These are phyloP conservation scores for Debaryomyces tyrocola DNA, from an alignment of 805 yeast genomes.

Conservation along the genomic window DNA sequence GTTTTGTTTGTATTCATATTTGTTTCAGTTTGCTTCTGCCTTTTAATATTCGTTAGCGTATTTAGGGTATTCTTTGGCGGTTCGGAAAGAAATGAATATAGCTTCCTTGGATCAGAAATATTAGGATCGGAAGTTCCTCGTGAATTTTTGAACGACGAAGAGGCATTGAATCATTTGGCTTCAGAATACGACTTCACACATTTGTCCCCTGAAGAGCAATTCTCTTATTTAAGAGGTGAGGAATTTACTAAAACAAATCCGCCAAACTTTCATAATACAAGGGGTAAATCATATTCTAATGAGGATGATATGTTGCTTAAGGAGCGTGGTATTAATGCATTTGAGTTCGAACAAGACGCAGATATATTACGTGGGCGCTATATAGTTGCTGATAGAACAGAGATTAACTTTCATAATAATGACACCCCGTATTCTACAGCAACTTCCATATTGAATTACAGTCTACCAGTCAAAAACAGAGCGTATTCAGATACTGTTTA, in stretches of 20 bases:
- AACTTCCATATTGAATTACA: conserved; percentile 38
- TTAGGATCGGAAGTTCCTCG: conserved; percentile 26
- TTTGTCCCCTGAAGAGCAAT: conserved; percentile 43
- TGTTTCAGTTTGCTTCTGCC: conserved; percentile 1
- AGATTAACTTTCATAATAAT: conserved; percentile 34
- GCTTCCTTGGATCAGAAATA: conserved; percentile 13
- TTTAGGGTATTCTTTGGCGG: conserved; percentile 7
- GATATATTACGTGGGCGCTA: conserved; percentile 31
- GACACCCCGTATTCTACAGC: conserved; percentile 40
- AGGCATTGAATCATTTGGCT: conserved; percentile 31
- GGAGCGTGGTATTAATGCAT: conserved; percentile 41
- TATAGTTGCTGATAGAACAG: conserved; percentile 41
- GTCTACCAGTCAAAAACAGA: conserved; percentile 38
- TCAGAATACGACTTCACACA: conserved; percentile 36
- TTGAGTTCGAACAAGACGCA: conserved; percentile 39
- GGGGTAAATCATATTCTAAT: conserved; percentile 32
- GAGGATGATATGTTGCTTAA: conserved; percentile 30
- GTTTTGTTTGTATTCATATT: conserved; percentile 5
- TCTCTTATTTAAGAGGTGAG: conserved; percentile 33
- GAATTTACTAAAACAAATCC: conserved; percentile 32
- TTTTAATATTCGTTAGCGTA: conserved; percentile 10
- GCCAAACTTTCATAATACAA: conserved; percentile 27
- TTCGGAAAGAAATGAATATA: conserved; percentile 10
- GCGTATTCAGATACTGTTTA: conserved; percentile 47
- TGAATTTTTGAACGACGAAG: conserved; percentile 43